Evolutionary conservation across 257 asterid genomes (phyloP).

Genomic region (Anisodus acutangulus): DNA sequence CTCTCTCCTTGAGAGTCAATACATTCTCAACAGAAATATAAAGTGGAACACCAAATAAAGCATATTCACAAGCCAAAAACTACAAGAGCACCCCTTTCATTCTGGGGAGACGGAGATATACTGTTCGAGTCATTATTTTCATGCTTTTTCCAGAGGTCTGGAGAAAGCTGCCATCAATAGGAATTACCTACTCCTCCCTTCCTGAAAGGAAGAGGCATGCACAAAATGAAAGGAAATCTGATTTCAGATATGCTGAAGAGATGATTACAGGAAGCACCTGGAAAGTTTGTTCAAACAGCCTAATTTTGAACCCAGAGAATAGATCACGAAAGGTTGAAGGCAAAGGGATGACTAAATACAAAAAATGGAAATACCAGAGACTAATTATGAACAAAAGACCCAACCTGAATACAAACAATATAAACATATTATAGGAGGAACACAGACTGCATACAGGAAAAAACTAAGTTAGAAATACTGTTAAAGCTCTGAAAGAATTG

Average conservation of each 20-base stretch:
- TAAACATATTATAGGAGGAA: constrained; percentile 9
- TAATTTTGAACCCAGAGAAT: neutral
- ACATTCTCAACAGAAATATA: too few relatives aligned
- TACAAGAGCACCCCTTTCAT: too few relatives aligned
- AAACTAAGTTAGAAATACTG: neutral
- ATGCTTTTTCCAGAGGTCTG: neutral
- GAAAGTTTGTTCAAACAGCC: neutral
- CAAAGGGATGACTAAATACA: neutral
- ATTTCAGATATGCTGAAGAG: neutral
- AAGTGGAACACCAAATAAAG: too few relatives aligned
- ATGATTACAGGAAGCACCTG: constrained; percentile 2
- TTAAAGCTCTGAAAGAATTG: constrained; percentile 94
- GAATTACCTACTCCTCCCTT: too few relatives aligned
- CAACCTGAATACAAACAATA: constrained; percentile 26
- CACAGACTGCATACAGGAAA: neutral
- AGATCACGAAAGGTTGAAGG: neutral
- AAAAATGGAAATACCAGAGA: neutral
- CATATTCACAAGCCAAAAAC: too few relatives aligned
- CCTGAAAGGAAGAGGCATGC: neutral
- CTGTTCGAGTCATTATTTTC: neutral
- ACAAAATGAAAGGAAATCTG: neutral
- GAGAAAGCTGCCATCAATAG: neutral
- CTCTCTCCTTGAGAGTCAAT: too few relatives aligned
- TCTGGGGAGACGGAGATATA: neutral
- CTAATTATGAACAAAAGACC: constrained; percentile 21